Percentiles rank a stretch among this genome's conserved stretches.
These are phyloP conservation scores for Phytophthora capsici DNA, from an alignment of 352 stramenopile species.

Conservation along the genomic window DNA sequence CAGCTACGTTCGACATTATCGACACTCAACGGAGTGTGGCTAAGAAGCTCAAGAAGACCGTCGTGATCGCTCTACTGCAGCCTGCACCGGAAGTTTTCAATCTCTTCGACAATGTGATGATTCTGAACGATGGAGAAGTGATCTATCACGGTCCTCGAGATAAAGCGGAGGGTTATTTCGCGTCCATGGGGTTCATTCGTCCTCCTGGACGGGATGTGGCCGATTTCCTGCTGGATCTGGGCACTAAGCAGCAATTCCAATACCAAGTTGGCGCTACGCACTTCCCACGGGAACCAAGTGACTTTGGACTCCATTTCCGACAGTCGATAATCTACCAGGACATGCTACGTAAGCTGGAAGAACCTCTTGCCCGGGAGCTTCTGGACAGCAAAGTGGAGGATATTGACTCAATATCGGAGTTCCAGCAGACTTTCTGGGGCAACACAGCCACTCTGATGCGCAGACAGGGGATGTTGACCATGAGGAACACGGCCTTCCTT, in stretches of 20 bases:
- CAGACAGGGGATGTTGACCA: slow-evolving; percentile 62
- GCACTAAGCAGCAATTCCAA: slow-evolving; percentile 43
- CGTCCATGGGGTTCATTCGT: slow-evolving; percentile 60
- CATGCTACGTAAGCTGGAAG: slow-evolving; percentile 27
- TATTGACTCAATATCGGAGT: slow-evolving; percentile 35
- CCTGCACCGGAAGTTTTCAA: slow-evolving; percentile 65
- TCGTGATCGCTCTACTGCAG: slow-evolving; percentile 81
- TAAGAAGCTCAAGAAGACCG: slow-evolving; percentile 44
- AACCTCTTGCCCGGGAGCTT: slow-evolving; percentile 17
- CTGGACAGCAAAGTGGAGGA: slow-evolving; percentile 19
- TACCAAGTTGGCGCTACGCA: slow-evolving; percentile 19
- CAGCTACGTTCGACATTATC: slow-evolving; percentile 60
- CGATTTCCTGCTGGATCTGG: slow-evolving; percentile 51
- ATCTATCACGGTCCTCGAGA: slow-evolving; percentile 55
- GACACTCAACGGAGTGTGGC: slow-evolving; percentile 45
- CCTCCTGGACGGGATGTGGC: slow-evolving; percentile 44
- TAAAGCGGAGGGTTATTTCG: slow-evolving; percentile 73
- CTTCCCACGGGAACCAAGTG: slow-evolving; percentile 16
- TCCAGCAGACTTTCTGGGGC: slow-evolving; percentile 41
- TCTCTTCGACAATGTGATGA: slow-evolving; percentile 56
- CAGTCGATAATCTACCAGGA: slow-evolving; percentile 28
- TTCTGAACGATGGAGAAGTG: slow-evolving; percentile 51
- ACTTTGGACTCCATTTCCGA: slow-evolving; percentile 37
- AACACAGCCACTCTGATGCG: slow-evolving; percentile 32
- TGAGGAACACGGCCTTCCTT: slow-evolving; percentile 43